Evolutionary conservation across 1,284 basidiomycete species (phyloP), one percentile per base, ranked within the genome.

Genomic region (Cutaneotrichosporon cavernicola): DNA sequence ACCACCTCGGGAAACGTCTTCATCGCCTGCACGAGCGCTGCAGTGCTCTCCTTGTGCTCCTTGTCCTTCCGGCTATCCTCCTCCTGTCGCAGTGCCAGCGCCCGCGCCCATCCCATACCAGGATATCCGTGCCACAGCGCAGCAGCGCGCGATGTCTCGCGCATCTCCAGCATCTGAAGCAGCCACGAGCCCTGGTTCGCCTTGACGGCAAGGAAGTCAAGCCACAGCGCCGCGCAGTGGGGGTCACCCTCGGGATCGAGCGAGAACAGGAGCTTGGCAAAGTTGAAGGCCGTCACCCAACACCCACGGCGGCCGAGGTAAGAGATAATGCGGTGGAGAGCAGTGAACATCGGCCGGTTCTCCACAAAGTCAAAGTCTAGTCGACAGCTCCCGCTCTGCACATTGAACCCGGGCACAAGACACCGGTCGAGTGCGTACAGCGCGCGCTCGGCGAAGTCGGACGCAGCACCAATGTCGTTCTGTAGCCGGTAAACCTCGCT

Each of bases 401-500:
- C 88, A 70, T 86, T 90, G 82, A 94, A 95, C 0, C 88, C 83
- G 1, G 91, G 90, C 8, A 91, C 84, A 67, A 96, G 90, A 9
- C 90, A 88, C 22, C 90, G 87, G 73, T 96, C 93, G 68, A 94
- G 94, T 0, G 91, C 88, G 79, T 93, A 96, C 34, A 97, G 79
- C 0, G 92, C 90, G 13, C 92, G 86, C 65, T 92, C 90, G 36
- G 93, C 86, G 70, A 88, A 91, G 68, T 96, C 91, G 2, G 90
- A 87, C 0, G 91, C 90, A 43, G 88, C 88, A 21, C 89, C 85
- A 71, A 92, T 88, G 74, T 95, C 92, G 83, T 92, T 91, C 71
- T 91, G 86, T 75, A 94, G 89, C 43, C 89, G 85, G 74, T 88
- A 91, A 2, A 94, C 79, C 57, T 82, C 83, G 47, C 90, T 88